A percentile compares a stretch with the other conserved stretches of the same genome.
These are phyloP conservation scores for Phellopilus nigrolimitatus DNA, from an alignment of 1,284 basidiomycete genomes.

Conservation along the genomic window DNA sequence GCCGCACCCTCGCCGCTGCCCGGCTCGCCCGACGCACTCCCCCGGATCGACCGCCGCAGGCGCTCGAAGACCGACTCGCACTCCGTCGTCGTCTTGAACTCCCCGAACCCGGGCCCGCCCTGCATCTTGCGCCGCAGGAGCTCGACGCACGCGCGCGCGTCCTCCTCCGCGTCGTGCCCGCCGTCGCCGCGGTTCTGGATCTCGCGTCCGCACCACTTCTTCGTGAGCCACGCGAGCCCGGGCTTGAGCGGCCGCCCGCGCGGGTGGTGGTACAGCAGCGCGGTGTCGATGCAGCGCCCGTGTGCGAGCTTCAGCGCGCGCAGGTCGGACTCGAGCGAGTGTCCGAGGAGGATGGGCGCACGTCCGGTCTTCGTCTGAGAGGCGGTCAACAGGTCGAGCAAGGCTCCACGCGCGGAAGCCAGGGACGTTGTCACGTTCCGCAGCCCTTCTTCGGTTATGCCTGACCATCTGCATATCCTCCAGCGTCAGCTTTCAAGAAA, in stretches of 20 bases:
- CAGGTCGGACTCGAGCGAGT: constrained; percentile 90
- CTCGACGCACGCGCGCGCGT: constrained; percentile 82
- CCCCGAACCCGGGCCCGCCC: constrained; percentile 77
- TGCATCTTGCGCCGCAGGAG: constrained; percentile 76
- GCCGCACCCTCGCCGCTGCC: constrained; percentile 27
- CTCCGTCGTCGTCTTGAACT: constrained; percentile 67
- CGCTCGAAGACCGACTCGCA: constrained; percentile 84
- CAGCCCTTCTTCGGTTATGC: constrained; percentile 77
- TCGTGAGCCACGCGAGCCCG: constrained; percentile 86
- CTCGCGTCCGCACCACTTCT: constrained; percentile 82
- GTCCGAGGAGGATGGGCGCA: constrained; percentile 85
- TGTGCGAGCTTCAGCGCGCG: constrained; percentile 80
- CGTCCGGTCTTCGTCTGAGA: constrained; percentile 45
- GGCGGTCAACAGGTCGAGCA: constrained; percentile 52
- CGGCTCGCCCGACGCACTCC: constrained; percentile 35
- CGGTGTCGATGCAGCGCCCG: constrained; percentile 85
- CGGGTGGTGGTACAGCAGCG: constrained; percentile 83
- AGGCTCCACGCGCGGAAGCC: constrained; percentile 65
- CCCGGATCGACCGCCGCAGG: constrained; percentile 48
- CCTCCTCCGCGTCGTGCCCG: constrained; percentile 90
- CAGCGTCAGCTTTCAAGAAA: background rate
- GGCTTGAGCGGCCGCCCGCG: constrained; percentile 86
- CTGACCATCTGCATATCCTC: constrained; percentile 67
- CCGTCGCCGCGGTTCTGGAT: constrained; percentile 76
- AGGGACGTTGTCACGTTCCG: constrained; percentile 68